These are phyloP conservation scores for Claviceps pazoutovae DNA, from an alignment of 2,329 filamentous ascomycete species.

Conservation along the genomic window DNA sequence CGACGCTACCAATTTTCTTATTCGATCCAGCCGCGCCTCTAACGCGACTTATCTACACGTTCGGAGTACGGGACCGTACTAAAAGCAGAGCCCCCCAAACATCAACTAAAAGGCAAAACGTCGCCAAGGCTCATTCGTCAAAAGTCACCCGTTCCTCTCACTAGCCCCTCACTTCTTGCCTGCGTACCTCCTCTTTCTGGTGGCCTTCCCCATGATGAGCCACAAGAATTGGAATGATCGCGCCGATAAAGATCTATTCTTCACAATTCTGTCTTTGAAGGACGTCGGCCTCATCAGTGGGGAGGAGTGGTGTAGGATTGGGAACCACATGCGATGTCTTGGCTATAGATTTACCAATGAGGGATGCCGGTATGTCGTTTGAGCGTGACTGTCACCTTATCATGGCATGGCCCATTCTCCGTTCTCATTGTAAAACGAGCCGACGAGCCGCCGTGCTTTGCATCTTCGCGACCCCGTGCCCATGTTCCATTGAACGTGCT, in stretches of 20 bases:
- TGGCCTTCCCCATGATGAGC: conserved; percentile 23
- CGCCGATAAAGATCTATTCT: conserved; percentile 49
- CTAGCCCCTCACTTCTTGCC: no score
- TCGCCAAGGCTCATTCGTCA: not conserved
- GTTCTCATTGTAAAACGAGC: not conserved
- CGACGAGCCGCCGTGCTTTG: not conserved
- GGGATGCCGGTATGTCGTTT: conserved; percentile 42
- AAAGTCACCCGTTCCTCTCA: not conserved
- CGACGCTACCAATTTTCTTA: conserved; percentile 29
- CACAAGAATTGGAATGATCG: conserved; percentile 49
- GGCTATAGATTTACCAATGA: conserved; percentile 52
- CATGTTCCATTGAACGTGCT: not conserved
- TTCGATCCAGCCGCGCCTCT: conserved; percentile 20
- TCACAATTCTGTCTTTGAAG: conserved; percentile 47
- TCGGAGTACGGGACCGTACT: not conserved
- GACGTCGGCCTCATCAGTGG: conserved; percentile 50
- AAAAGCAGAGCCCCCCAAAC: conserved; percentile 1
- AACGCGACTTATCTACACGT: conserved; percentile 20
- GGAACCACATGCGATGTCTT: conserved; percentile 43
- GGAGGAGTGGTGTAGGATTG: conserved; percentile 47
- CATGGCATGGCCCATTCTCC: not conserved
- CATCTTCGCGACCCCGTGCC: not conserved
- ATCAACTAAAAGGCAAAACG: conserved; percentile 7
- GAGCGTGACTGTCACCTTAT: not conserved
- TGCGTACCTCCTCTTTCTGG: not conserved